Base-by-base conservation (phyloP, 192 early-diverging fungal genomes). In the Entomortierella parvispora region DNA sequence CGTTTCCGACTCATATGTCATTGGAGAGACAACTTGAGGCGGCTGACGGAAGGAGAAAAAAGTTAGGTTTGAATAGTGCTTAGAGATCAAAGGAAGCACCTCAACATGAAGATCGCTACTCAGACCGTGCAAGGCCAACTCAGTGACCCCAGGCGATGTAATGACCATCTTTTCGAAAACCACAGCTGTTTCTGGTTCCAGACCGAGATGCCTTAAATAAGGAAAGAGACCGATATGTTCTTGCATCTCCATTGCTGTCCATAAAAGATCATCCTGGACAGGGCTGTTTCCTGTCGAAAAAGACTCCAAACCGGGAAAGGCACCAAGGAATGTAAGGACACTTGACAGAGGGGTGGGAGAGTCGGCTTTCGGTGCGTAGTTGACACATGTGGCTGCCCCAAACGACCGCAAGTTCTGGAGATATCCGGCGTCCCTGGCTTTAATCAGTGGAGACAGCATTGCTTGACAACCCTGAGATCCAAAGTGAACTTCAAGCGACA, bases 241-340 rank as follows among this genome's bases (percentile, higher is more conserved):
- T 18, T 15, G 4, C 23, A 31, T n/a, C n/a, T 45, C 44, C 44
- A 17, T 45, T 11, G 12, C 14, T 45, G 1, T 45, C 12, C 14
- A 18, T 45, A 17, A 18, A 11, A 26, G 26, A 46, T 65, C 62
- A 26, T 53, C 26, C 9, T 31, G 28, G 34, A 66, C 43, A 5
- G 55, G n/a, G 4, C 55, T 37, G 32, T 66, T n/a, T 18, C 64
- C 20, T 29, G 51, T 65, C 25, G 64, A 66, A 32, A 55, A 66
- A 6, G 23, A 15, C 2, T 40, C 43, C 44, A 66, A 11, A 14
- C 23, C 12, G 0, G 64, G 53, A 22, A 67, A 67, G 14, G 22
- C 53, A 33, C 56, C 20, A 22, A 65, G 23, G 14, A 65, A 56
- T 23, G 42, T 43, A 11, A 46, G n/a, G 3, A 56, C 26, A 14